Base-by-base conservation (phyloP, 257 asterid genomes). In the Solanum dulcamara region DNA sequence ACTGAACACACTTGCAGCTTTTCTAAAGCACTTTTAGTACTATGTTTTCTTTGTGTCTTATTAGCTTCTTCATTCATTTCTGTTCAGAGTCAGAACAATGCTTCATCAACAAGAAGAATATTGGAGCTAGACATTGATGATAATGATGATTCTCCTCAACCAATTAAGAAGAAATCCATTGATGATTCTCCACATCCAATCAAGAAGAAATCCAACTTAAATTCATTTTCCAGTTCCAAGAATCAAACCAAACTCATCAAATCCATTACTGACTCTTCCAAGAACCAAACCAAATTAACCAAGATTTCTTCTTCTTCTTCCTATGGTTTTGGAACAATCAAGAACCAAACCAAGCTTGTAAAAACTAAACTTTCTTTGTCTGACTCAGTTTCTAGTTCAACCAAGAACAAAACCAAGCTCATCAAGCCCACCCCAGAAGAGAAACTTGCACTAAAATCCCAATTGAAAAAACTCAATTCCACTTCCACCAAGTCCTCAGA, bases 391-490 rank as follows among this genome's bases (percentile, higher is more conserved):
- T 82, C 82, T 11, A 84, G 59, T 55, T 81, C 85, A 83, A 26
- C 85, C 86, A 89, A 84, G 83, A 90, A 91, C 85, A 86, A 89
- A 80, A 90, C 90, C 85, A 91, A 87, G 42, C 85, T 79, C 89
- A 81, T 80, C 59, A 91, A 91, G 24, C 50, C 89, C 68, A 79
- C 85, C 33, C 83, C 89, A 60, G 85, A 83, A 51, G 86, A 75
- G 74, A 85, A 81, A 12, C 59, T 86, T 71, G 8, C 75, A 81
- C 20, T 90, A 81, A 92, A 93, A 92, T 38, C 89, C 88, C 91
- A 88, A 83, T 3, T 90, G 90, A 92, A 91, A 89, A 95, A 93
- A 81, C 92, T 92, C 84, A 95, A 94, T 87, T 85, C 97, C 88
- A 93, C 95, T 60, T 89, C 98, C 26, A 40, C 13, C 33, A 92